Percentiles rank a stretch among this genome's conserved stretches.
phyloP scores from a whole-genome alignment of 78 protist genomes.

The Dictyostelium brefeldianum region DNA sequence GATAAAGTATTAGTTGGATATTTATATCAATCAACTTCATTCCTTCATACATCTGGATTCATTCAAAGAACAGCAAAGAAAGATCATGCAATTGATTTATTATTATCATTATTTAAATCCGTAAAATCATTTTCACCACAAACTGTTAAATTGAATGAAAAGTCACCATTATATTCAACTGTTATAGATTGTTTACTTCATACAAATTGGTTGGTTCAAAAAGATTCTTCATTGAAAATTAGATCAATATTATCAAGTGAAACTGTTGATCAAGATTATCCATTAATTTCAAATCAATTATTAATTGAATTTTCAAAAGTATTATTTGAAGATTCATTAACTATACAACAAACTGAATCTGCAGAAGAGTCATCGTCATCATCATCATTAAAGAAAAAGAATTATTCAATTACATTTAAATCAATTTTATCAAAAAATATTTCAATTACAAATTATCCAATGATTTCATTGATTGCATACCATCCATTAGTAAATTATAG shows the following conservation, averaged over 20 bases:
- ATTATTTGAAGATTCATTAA: background rate
- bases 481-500: conserved; percentile 32
- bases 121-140: background rate
- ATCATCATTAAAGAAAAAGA: background rate
- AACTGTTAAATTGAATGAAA: conserved; percentile 23
- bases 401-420: conserved; percentile 8
- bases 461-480: background rate
- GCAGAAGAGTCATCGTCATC: background rate
- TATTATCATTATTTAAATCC: background rate
- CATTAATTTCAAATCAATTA: conserved; percentile 4
- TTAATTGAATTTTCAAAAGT: conserved; percentile 28
- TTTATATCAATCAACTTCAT: conserved; percentile 2
- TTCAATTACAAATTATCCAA: conserved; percentile 12
- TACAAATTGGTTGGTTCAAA: conserved; percentile 10
- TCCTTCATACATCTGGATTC: conserved; percentile 39
- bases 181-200: conserved; percentile 6
- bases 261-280: background rate
- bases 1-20: conserved; percentile 11
- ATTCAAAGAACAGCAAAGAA: conserved; percentile 21
- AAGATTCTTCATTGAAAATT: background rate
- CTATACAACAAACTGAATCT: background rate
- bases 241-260: background rate
- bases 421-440: conserved; percentile 35
- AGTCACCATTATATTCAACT: conserved; percentile 18
- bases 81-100: conserved; percentile 16